phyloP scores from a whole-genome alignment of 2,329 filamentous ascomycete species.

The Bipolaris oryzae region DNA sequence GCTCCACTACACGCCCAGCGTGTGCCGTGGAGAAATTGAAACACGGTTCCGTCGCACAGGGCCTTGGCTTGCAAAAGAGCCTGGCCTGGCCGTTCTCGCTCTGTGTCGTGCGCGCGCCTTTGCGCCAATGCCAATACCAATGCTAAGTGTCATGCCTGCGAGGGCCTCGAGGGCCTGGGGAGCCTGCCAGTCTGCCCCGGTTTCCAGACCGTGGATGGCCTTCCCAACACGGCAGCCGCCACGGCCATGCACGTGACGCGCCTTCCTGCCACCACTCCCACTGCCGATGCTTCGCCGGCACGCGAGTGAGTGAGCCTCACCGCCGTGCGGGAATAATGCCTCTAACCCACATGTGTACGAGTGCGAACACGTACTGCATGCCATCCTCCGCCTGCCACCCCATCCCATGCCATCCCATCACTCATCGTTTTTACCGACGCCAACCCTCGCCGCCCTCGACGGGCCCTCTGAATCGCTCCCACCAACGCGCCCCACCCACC shows the following conservation, averaged over 20 bases:
- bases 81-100: no score
- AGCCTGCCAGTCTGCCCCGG: background rate
- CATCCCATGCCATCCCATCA: background rate
- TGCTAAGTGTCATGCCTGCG: no score
- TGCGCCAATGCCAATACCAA: background rate
- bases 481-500: constrained; percentile 7
- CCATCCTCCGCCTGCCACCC: background rate
- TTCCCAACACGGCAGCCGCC: constrained; percentile 18
- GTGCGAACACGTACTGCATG: background rate
- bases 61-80: background rate
- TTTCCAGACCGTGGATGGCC: background rate
- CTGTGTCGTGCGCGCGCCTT: background rate
- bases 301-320: constrained; percentile 18
- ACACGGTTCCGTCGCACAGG: background rate
- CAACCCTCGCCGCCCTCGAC: constrained; percentile 12
- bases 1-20: background rate
- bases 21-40: constrained; percentile 17
- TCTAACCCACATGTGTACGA: constrained; percentile 4
- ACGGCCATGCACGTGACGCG: background rate
- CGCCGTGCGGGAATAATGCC: constrained; percentile 19
- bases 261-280: constrained; percentile 3
- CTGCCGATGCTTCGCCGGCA: constrained; percentile 30
- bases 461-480: constrained; percentile 13
- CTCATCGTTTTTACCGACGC: constrained; percentile 10
- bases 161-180: no score